A percentile compares a stretch with the other conserved stretches of the same genome.
Evolutionary conservation across 176 grass and related monocot species (phyloP).

Genomic region (Triticum turgidum): DNA sequence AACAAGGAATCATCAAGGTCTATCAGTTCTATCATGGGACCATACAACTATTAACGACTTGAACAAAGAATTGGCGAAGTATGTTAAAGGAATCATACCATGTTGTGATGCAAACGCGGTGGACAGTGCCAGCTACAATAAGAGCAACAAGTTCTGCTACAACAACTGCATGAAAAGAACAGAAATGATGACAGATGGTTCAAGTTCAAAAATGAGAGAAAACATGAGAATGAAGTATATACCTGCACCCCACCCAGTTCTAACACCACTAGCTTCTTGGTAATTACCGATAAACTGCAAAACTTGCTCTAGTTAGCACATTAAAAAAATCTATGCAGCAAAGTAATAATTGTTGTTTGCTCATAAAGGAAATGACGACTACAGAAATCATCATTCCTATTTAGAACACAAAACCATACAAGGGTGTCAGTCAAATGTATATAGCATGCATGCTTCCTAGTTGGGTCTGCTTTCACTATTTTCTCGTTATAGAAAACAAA

Average conservation of each 20-base stretch:
- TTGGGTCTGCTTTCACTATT: neutral
- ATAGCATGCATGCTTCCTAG: neutral
- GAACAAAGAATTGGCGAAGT: neutral
- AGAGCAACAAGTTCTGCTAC: slow-evolving; percentile 84
- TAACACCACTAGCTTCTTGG: slow-evolving; percentile 81
- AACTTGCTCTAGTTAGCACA: slow-evolving; percentile 27
- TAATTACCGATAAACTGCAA: slow-evolving; percentile 96
- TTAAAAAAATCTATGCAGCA: neutral
- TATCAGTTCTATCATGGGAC: neutral
- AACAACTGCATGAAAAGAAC: slow-evolving; percentile 65
- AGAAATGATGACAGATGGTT: slow-evolving; percentile 2
- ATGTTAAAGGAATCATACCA: slow-evolving; percentile 58
- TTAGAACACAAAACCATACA: neutral
- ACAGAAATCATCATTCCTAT: neutral
- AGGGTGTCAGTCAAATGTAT: neutral
- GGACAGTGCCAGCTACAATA: slow-evolving; percentile 83
- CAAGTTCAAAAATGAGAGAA: neutral
- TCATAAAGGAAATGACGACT: neutral
- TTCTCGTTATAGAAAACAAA: neutral
- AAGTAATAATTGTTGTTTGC: neutral
- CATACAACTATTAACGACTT: neutral
- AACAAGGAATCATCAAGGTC: slow-evolving; percentile 1
- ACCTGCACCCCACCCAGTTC: slow-evolving; percentile 98
- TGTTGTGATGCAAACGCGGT: slow-evolving; percentile 96
- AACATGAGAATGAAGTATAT: slow-evolving; percentile 31